Evolutionary conservation across 2,329 filamentous ascomycete species (phyloP).

Genomic region (Colletotrichum chrysophilum): DNA sequence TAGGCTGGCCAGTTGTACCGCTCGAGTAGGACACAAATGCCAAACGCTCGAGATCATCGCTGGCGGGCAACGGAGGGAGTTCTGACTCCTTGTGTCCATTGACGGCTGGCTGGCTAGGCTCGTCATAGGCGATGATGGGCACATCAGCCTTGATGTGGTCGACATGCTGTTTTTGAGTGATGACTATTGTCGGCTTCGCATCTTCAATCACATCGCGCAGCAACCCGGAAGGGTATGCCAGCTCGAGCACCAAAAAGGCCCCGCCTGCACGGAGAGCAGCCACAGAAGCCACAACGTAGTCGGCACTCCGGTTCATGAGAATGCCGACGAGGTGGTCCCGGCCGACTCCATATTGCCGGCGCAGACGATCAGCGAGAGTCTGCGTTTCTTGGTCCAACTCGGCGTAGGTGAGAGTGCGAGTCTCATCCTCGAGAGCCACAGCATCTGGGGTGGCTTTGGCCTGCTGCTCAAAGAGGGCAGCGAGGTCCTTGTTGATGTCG

Average conservation of each 20-base stretch:
- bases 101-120: constrained; percentile 33
- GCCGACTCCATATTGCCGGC: constrained; percentile 70
- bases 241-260: constrained; percentile 80
- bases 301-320: constrained; percentile 74
- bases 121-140: constrained; percentile 70
- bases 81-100: constrained; percentile 17
- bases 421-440: constrained; percentile 75
- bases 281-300: constrained; percentile 81
- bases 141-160: constrained; percentile 68
- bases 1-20: constrained; percentile 79
- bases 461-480: constrained; percentile 74
- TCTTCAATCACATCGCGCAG: constrained; percentile 80
- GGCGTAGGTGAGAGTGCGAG: constrained; percentile 70
- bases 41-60: constrained; percentile 74
- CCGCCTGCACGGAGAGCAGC: constrained; percentile 80
- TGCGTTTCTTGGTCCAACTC: constrained; percentile 73
- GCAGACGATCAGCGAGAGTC: constrained; percentile 68
- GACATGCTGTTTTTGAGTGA: constrained; percentile 70
- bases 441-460: constrained; percentile 71
- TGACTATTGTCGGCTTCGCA: constrained; percentile 71
- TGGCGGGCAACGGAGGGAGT: constrained; percentile 57
- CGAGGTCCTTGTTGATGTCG: constrained; percentile 74
- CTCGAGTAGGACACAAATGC: constrained; percentile 85
- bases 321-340: constrained; percentile 79
- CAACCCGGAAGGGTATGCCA: constrained; percentile 77